These are phyloP conservation scores for Phytophthora quininea DNA, from an alignment of 352 stramenopile species.

Conservation along the genomic window DNA sequence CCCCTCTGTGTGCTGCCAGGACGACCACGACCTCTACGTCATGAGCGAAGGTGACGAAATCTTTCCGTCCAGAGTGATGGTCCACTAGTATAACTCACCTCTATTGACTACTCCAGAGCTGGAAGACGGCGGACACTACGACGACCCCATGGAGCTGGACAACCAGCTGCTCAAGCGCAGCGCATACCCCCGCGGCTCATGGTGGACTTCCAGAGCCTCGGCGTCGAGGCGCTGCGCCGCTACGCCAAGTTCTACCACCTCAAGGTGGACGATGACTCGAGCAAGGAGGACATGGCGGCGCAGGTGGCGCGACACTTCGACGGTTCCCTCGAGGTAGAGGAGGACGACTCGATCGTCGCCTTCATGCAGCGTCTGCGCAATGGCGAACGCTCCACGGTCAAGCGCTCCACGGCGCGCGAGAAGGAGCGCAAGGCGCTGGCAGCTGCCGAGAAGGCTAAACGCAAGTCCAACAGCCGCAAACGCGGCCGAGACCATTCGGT, in stretches of 20 bases:
- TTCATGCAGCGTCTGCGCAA: constrained; percentile 88
- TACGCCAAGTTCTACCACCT: constrained; percentile 87
- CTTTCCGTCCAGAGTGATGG: background rate
- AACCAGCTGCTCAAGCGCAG: constrained; percentile 52
- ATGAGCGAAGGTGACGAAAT: constrained; percentile 45
- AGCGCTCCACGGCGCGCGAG: constrained; percentile 49
- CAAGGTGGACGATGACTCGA: constrained; percentile 57
- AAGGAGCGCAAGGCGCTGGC: constrained; percentile 62
- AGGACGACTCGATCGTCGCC: constrained; percentile 86
- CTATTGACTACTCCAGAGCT: constrained; percentile 21
- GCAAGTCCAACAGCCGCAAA: constrained; percentile 79
- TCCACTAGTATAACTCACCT: too few relatives aligned
- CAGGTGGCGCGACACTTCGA: constrained; percentile 85
- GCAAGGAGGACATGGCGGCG: constrained; percentile 77
- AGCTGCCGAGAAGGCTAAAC: constrained; percentile 64
- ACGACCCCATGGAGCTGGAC: constrained; percentile 31
- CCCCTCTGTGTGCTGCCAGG: constrained; percentile 25
- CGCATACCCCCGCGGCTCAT: constrained; percentile 79
- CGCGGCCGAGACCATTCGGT: constrained; percentile 63
- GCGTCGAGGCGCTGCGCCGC: constrained; percentile 72
- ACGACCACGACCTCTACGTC: constrained; percentile 53
- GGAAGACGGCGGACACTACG: constrained; percentile 35
- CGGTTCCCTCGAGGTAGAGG: constrained; percentile 77
- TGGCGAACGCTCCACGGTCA: constrained; percentile 66
- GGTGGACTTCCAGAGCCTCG: constrained; percentile 84